Conservation (phyloP, 164 flowering plant species). For the Taxillus chinensis region DNA sequence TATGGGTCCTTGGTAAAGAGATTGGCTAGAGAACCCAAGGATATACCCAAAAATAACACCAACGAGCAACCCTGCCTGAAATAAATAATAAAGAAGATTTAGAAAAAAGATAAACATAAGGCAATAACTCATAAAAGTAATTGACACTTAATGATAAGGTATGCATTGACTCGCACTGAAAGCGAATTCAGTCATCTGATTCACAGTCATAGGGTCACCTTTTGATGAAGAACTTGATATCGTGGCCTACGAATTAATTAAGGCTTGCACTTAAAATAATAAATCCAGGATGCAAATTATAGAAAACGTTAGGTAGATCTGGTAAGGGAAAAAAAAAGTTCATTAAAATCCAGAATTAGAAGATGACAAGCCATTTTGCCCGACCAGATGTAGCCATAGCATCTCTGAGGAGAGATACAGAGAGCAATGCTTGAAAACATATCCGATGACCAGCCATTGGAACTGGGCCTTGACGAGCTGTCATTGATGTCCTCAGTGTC, state of each 20-base stretch:
- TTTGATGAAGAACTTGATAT: conserved; percentile 66
- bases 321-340: neutral
- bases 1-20: conserved; percentile 74
- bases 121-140: conserved; percentile 11
- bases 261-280: neutral
- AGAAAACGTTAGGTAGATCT: neutral
- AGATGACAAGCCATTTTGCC: conserved; percentile 24
- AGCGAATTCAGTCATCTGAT: conserved; percentile 44
- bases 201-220: conserved; percentile 56
- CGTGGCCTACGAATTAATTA: conserved; percentile 42
- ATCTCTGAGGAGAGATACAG: conserved; percentile 90
- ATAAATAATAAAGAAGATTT: conserved; percentile 21
- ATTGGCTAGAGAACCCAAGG: conserved; percentile 56
- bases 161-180: conserved; percentile 41
- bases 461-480: conserved; percentile 89
- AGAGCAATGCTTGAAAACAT: conserved; percentile 92
- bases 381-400: conserved; percentile 86
- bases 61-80: conserved; percentile 48
- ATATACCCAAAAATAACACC: conserved; percentile 55
- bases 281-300: no score
- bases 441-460: conserved; percentile 99
- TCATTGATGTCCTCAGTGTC: conserved; percentile 92
- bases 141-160: neutral
- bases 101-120: conserved; percentile 32
- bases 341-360: no score